Evolutionary conservation across 2,329 filamentous ascomycete species (phyloP).

Genomic region (Penicillium sp.): DNA sequence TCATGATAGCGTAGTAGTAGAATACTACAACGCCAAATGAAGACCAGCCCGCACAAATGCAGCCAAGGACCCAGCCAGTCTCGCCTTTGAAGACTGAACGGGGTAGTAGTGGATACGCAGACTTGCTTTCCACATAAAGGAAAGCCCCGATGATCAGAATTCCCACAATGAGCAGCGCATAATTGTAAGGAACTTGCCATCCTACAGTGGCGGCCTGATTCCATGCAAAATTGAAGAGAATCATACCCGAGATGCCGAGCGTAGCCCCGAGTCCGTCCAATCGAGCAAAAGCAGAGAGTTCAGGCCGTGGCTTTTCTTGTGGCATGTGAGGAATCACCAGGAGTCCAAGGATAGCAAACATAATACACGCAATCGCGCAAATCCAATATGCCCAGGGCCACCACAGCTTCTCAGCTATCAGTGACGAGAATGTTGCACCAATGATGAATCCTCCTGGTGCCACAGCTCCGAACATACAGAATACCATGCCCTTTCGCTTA

Average conservation of each 20-base stretch:
- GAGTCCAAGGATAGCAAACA: constrained; percentile 37
- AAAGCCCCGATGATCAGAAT: constrained; percentile 56
- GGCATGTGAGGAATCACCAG: constrained; percentile 15
- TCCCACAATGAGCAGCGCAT: constrained; percentile 58
- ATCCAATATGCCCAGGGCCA: constrained; percentile 55
- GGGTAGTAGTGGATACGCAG: constrained; percentile 57
- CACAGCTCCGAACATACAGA: constrained; percentile 51
- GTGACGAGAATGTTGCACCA: constrained; percentile 40
- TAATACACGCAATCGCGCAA: constrained; percentile 42
- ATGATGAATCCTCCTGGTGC: constrained; percentile 48
- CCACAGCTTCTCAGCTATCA: constrained; percentile 45
- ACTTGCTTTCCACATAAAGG: constrained; percentile 50
- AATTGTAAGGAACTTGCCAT: constrained; percentile 57
- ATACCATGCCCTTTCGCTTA: constrained; percentile 59
- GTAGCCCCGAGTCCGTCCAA: constrained; percentile 42
- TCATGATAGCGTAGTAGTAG: constrained; percentile 54
- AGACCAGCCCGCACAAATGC: constrained; percentile 56
- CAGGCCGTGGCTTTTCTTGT: constrained; percentile 2
- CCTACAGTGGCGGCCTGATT: constrained; percentile 62
- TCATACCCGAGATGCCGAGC: constrained; percentile 54
- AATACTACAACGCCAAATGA: constrained; percentile 57
- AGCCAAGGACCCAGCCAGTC: constrained; percentile 57
- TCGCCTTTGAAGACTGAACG: constrained; percentile 51
- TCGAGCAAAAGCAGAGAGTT: constrained; percentile 10
- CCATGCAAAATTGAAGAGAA: constrained; percentile 67